Conservation (phyloP, 305 asterid species). For the Fraxinus ornus region DNA sequence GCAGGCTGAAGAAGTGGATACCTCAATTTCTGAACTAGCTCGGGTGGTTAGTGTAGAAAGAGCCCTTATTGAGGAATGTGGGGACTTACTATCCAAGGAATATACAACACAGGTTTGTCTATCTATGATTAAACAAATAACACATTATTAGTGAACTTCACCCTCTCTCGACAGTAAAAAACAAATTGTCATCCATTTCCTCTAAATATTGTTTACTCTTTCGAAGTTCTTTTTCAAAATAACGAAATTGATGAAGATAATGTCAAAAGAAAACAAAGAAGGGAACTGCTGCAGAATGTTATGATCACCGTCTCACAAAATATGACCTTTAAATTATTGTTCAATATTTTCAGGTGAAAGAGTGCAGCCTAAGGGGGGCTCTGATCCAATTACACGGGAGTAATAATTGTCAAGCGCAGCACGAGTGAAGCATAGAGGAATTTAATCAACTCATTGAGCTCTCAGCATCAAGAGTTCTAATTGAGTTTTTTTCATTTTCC, state of each 20-base stretch:
- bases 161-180: neutral
- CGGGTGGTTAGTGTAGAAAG: slow-evolving; percentile 58
- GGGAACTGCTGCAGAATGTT: neutral
- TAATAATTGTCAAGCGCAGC: neutral
- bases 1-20: slow-evolving; percentile 76
- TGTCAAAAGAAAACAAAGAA: neutral
- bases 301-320: neutral
- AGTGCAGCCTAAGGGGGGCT: slow-evolving; percentile 57
- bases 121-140: neutral
- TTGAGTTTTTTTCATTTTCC: neutral
- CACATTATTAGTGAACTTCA: neutral
- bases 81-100: slow-evolving; percentile 46
- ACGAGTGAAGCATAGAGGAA: neutral
- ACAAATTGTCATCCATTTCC: neutral
- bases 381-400: neutral
- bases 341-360: slow-evolving; percentile 44
- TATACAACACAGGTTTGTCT: slow-evolving; percentile 51
- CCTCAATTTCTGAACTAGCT: slow-evolving; percentile 57
- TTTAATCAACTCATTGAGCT: neutral
- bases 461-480: neutral
- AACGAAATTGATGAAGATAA: neutral
- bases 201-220: neutral
- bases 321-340: neutral
- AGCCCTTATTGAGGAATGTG: slow-evolving; percentile 68
- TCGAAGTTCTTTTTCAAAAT: neutral